Conservation (phyloP, 2,329 filamentous ascomycete genomes). For the Clarireedia hainanense region DNA sequence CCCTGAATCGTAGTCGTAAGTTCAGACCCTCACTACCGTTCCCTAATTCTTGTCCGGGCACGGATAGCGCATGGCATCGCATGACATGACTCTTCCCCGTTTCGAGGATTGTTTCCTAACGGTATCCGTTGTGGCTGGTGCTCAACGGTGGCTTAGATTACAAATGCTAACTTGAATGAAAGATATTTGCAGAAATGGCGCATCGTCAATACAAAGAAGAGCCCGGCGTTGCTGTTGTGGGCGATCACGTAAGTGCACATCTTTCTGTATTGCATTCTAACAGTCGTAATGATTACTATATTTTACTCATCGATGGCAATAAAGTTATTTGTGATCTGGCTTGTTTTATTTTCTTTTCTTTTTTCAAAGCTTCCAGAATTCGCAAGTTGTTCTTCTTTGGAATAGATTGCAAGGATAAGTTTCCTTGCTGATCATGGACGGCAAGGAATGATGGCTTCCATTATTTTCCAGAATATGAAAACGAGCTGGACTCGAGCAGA, state of each 20-base stretch:
- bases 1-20: constrained; percentile 16
- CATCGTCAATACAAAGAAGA: constrained; percentile 40
- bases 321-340: constrained; percentile 1
- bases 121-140: constrained; percentile 8
- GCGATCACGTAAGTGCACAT: constrained; percentile 37
- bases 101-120: constrained; percentile 1
- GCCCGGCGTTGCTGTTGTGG: constrained; percentile 26
- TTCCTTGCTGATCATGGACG: constrained; percentile 1
- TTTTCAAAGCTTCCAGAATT: constrained; percentile 9
- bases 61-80: constrained; percentile 22
- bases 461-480: constrained; percentile 24
- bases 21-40: constrained; percentile 13
- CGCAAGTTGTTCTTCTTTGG: constrained; percentile 22
- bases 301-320: background rate
- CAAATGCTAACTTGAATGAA: constrained; percentile 17
- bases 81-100: constrained; percentile 18
- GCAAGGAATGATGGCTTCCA: constrained; percentile 20
- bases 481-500: constrained; percentile 15
- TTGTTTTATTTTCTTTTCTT: background rate
- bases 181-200: constrained; percentile 20
- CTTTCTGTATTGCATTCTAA: constrained; percentile 14
- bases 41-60: constrained; percentile 16
- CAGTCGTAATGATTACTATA: background rate
- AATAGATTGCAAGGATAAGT: constrained; percentile 6
- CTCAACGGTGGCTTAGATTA: constrained; percentile 10